phyloP scores from a whole-genome alignment of 345 rosid species.

The Eucalyptus erythrocorys region DNA sequence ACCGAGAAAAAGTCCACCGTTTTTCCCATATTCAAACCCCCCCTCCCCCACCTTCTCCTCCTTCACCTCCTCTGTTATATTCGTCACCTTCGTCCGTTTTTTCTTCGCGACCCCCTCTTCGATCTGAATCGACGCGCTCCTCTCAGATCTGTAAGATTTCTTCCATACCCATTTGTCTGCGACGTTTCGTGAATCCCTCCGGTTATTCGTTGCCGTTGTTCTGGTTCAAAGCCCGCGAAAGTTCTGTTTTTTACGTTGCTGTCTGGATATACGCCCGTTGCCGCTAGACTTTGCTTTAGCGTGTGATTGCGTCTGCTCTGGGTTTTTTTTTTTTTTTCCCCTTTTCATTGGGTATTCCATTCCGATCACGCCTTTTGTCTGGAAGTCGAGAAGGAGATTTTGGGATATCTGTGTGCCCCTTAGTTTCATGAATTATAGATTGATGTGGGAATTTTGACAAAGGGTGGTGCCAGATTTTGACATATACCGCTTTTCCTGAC shows the following conservation, averaged over 20 bases:
- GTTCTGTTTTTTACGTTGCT: not conserved
- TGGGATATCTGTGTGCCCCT: not conserved
- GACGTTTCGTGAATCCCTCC: not conserved
- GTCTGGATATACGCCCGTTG: not conserved
- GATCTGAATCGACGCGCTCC: not conserved
- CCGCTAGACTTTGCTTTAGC: not conserved
- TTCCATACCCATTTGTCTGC: not conserved
- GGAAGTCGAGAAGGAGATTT: not conserved
- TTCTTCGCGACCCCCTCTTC: not conserved
- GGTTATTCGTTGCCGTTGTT: not conserved
- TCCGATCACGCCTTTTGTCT: not conserved
- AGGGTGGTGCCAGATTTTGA: not conserved
- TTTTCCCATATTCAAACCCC: not conserved
- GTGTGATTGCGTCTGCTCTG: not conserved
- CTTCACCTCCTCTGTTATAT: not conserved
- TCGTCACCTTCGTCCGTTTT: not conserved
- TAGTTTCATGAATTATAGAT: not conserved
- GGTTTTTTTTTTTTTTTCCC: not conserved
- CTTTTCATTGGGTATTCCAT: not conserved
- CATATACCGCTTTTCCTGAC: not conserved
- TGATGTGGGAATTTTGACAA: not conserved
- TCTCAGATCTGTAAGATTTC: not conserved
- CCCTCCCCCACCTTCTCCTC: not conserved
- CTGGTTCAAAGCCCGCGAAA: not conserved
- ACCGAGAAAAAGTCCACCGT: not conserved